These are phyloP conservation scores for Lentinula raphanica DNA, from an alignment of 768 basidiomycete genomes.

Conservation along the genomic window DNA sequence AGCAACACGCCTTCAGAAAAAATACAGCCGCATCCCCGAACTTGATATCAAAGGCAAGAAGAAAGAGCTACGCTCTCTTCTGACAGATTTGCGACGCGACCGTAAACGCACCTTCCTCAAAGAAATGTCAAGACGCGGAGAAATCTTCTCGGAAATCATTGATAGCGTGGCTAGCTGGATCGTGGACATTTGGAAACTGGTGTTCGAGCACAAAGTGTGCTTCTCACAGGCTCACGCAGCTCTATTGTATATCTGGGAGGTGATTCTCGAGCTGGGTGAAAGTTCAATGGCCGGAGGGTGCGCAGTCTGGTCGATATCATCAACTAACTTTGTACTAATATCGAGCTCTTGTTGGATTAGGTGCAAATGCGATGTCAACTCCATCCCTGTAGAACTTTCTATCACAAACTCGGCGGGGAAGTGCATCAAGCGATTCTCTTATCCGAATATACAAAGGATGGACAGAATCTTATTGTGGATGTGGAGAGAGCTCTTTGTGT, in stretches of 20 bases:
- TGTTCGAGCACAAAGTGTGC: constrained; percentile 52
- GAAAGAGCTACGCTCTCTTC: constrained; percentile 45
- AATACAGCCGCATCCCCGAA: constrained; percentile 36
- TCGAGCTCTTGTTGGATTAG: constrained; percentile 18
- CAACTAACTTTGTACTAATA: no score
- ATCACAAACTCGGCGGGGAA: constrained; percentile 32
- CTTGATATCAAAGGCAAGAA: constrained; percentile 52
- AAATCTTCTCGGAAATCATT: constrained; percentile 51
- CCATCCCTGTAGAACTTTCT: constrained; percentile 29
- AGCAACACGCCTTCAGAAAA: constrained; percentile 34
- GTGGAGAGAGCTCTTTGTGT: constrained; percentile 65
- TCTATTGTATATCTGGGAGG: constrained; percentile 46
- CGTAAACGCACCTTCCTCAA: constrained; percentile 46
- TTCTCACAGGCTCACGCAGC: constrained; percentile 51
- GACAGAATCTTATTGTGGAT: constrained; percentile 49
- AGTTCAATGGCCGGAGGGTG: constrained; percentile 19
- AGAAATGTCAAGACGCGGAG: constrained; percentile 49
- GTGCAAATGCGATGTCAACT: constrained; percentile 38
- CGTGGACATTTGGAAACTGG: constrained; percentile 56
- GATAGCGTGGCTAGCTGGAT: constrained; percentile 55
- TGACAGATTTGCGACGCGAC: constrained; percentile 51
- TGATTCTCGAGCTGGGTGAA: constrained; percentile 29
- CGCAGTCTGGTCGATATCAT: no score
- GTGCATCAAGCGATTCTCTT: constrained; percentile 33
- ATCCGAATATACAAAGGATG: constrained; percentile 33